Base-by-base conservation (phyloP, 2,329 filamentous ascomycete species). In the Ophiocordyceps camponoti-floridani region DNA sequence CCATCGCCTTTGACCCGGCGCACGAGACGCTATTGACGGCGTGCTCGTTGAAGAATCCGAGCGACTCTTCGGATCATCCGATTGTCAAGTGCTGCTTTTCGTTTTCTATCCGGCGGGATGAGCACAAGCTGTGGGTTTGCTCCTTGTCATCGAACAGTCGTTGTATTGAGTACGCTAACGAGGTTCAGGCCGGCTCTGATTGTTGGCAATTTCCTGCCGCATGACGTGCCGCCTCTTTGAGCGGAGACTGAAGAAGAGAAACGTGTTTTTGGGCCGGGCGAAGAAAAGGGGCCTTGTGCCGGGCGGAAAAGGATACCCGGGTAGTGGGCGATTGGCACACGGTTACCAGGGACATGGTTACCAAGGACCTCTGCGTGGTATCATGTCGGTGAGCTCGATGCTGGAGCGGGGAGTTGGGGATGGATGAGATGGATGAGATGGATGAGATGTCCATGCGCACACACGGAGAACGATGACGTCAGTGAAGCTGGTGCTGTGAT, bases 1-100 rank as follows among this genome's bases (percentile, higher is more conserved):
- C 87, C 5, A 96, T 98, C 54, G 93, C 91, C 10, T 98, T 98
- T 62, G 91, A 98, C 58, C 78, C 82, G 46, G 80, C 77, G 10
- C 91, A 96, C 58, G 94, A 98, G 60, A 93, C 89, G 19, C 85
- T 98, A 55, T 69, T 98, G 52, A 98, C 91, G 19, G 89, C 84
- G 51, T 98, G 91, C 59, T 82, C 84, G 11, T 66, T 98, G 49
- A 94, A 94, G 62, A 88, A 79, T 52, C 88, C 84, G 4, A 75
- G 78, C 50, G 70, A 77, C 43, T 73, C 73, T 48, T 77, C 80
- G 3, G 76, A 77, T 41, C 75, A 82, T 45, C 76, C 82, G 18
- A 78, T 84, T 37, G 80, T 95, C 47, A 82, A 85, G 58, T 98
- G 91, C 61, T 96, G 89, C 61, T 98, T 98, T 63, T 96, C 89